Evolutionary conservation across 176 grass and related monocot species (phyloP).

Genomic region (Eleusine indica): DNA sequence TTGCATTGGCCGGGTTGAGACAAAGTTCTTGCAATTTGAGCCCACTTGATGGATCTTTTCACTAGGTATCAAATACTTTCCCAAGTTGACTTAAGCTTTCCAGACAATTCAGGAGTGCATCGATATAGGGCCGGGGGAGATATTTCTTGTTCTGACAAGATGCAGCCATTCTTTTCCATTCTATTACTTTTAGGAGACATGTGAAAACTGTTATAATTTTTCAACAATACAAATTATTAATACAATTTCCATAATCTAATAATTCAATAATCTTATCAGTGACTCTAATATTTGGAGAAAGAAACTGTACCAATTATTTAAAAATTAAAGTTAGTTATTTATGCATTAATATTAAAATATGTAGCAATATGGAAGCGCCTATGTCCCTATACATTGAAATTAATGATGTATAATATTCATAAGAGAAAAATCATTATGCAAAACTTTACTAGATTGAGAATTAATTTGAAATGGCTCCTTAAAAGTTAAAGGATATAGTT

Average conservation of each 20-base stretch:
- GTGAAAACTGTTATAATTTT: neutral
- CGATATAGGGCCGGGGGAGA: neutral
- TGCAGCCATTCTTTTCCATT: neutral
- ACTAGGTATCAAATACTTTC: neutral
- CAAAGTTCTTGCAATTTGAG: slow-evolving; percentile 4
- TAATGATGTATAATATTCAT: no score
- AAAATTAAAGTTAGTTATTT: neutral
- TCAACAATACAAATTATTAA: neutral
- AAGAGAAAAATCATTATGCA: no score
- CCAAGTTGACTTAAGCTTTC: no score
- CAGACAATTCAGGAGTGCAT: no score
- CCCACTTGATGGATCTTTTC: slow-evolving; percentile 1
- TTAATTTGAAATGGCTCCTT: no score
- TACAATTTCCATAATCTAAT: no score
- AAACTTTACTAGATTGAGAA: no score
- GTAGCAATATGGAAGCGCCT: neutral
- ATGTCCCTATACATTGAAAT: no score
- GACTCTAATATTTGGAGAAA: no score
- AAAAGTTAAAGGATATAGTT: no score
- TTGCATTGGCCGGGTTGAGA: neutral
- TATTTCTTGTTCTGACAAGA: neutral
- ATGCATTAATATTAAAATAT: neutral
- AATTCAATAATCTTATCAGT: no score
- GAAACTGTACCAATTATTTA: neutral
- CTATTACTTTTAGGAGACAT: neutral